Evolutionary conservation across 257 asterid species (phyloP).

Genomic region (Nicotiana tomentosiformis): DNA sequence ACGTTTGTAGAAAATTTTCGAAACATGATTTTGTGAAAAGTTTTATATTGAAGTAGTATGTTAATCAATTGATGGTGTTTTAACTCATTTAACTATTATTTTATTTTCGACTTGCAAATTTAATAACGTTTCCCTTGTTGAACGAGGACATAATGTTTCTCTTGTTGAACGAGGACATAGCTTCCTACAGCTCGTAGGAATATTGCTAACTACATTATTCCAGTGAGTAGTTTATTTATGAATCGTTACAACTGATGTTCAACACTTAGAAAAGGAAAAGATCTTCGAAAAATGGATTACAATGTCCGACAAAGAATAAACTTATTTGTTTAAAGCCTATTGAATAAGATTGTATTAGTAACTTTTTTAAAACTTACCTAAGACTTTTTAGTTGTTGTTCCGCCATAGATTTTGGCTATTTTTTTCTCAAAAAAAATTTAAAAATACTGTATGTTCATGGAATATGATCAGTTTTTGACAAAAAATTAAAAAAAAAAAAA

Average conservation of each 20-base stretch:
- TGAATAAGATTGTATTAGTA: slow-evolving; percentile 2
- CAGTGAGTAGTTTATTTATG: not conserved
- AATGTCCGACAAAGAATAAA: slow-evolving; percentile 13
- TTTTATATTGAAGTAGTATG: not conserved
- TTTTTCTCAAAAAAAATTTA: too few species aligned
- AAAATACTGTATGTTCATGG: too few species aligned
- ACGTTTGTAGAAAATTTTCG: too few species aligned
- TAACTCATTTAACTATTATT: not conserved
- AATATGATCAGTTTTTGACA: too few species aligned
- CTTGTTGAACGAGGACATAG: too few species aligned
- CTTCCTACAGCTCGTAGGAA: not conserved
- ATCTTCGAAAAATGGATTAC: not conserved
- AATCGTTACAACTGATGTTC: not conserved
- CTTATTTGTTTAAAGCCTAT: slow-evolving; percentile 29
- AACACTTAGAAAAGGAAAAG: not conserved
- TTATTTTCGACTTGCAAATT: not conserved
- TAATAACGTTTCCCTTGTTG: not conserved
- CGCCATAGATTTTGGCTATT: too few species aligned
- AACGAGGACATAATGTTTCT: too few species aligned
- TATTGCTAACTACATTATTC: not conserved
- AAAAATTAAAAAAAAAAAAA: too few species aligned
- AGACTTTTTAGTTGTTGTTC: too few species aligned
- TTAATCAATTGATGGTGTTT: not conserved
- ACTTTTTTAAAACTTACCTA: slow-evolving; percentile 14
- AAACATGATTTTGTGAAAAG: not conserved